A percentile compares a stretch with the other conserved stretches of the same genome.
These are phyloP conservation scores for Dactylellina sp. DNA, from an alignment of 2,329 filamentous ascomycete genomes.

Conservation along the genomic window DNA sequence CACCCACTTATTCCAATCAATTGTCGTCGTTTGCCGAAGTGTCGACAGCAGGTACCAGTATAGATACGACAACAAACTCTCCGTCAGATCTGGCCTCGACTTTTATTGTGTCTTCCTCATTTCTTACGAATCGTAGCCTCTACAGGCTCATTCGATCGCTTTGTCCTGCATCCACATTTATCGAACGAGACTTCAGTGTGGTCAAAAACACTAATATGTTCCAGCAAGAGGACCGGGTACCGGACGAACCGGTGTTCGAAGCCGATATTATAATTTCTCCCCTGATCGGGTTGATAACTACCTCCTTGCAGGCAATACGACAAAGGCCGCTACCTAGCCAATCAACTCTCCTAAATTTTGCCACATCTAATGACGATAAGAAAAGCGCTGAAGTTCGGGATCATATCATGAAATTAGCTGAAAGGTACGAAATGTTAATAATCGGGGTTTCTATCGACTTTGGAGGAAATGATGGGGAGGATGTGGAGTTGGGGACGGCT, in stretches of 20 bases:
- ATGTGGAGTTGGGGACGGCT: conserved; percentile 7
- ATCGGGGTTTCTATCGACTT: conserved; percentile 34
- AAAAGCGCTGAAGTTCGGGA: conserved; percentile 20
- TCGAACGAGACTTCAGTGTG: conserved; percentile 43
- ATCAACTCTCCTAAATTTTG: neutral
- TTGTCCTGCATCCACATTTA: conserved; percentile 36
- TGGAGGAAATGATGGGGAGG: neutral
- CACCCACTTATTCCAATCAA: neutral
- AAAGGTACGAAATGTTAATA: conserved; percentile 32
- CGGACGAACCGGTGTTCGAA: conserved; percentile 28
- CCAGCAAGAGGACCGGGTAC: conserved; percentile 30
- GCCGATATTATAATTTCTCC: conserved; percentile 48
- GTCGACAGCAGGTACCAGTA: conserved; percentile 6
- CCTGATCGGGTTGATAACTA: conserved; percentile 28
- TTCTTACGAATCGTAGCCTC: conserved; percentile 26
- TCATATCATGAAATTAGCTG: conserved; percentile 21
- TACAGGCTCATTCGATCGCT: conserved; percentile 33
- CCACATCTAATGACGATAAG: neutral
- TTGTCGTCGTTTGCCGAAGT: neutral
- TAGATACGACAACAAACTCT: neutral
- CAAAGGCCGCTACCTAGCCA: conserved; percentile 7
- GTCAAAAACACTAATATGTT: neutral
- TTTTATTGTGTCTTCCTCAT: conserved; percentile 37
- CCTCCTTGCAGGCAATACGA: conserved; percentile 41
- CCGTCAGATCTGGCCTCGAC: conserved; percentile 17